Evolutionary conservation across 805 yeast species (phyloP), one percentile per base, ranked within the genome.

Genomic region (Metschnikowia borealis): DNA sequence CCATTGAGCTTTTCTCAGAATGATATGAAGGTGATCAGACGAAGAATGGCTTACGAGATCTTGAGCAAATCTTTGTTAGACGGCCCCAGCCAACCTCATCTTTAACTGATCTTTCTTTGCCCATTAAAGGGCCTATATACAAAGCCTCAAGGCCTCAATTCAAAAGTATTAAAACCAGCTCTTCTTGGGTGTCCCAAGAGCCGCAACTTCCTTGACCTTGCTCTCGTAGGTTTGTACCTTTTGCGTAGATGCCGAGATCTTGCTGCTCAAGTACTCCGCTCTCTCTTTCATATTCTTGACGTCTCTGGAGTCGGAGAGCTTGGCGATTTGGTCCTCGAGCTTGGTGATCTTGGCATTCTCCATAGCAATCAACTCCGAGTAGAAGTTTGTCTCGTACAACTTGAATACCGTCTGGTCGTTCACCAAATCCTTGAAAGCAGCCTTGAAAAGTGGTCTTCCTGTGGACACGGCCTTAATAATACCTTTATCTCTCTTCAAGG

Each of bases 401-500:
- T 80, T 80, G 49, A 74, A 78, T 6, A 87, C 67, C 15, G 75
- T 73, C 14, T 70, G 60, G 62, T 90, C 91, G 1, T 73, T 56
- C 2, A 83, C 77, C 62, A 94, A 73, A 52, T 79, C 78, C 50
- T 73, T 60, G 69, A 92, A 94, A 0, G 98, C 96, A 0, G 91
- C 87, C 50, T 78, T 77, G 65, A 74, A 90, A 20, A 94, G 70
- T 2, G 99, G 98, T 59, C 90, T 84, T 0, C 96, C 96, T 1
- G 96, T 89, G 18, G 70, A 67, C 17, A 94, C 79, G 6, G 78
- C 77, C 41, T 74, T 70, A 18, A 88, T 68, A 26, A 89, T 78
- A 15, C 97, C 98, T 55, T 87, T 85, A 38, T 84, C 87, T 52
- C 89, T 78, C n/a, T 79, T 71, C 48, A 89, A 78, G 1, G 85